These are phyloP conservation scores for Wolfiporia cocos DNA, from an alignment of 1,284 basidiomycete genomes.

Conservation along the genomic window DNA sequence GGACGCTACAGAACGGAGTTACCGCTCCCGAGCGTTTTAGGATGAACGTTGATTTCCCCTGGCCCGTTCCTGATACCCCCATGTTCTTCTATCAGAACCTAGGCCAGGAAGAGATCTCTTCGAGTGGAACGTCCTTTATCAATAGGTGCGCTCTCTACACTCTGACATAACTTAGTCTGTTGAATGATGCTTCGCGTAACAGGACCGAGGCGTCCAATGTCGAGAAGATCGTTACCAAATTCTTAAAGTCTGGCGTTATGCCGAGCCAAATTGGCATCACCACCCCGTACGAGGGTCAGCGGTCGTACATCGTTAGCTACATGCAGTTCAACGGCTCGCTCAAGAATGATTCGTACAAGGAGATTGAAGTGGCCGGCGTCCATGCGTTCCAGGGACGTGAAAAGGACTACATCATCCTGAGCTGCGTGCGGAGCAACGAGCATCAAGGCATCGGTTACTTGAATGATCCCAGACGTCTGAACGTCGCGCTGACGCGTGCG, in stretches of 20 bases:
- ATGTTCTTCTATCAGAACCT: constrained; percentile 99
- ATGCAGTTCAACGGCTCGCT: constrained; percentile 99
- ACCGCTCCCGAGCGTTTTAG: constrained; percentile 95
- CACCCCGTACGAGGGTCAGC: constrained; percentile 98
- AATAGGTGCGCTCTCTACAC: constrained; percentile 57
- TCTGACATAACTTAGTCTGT: constrained; percentile 12
- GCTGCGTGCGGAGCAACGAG: constrained; percentile 98
- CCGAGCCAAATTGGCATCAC: constrained; percentile 97
- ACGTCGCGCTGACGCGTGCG: constrained; percentile 95
- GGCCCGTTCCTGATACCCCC: constrained; percentile 97
- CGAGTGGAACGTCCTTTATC: constrained; percentile 96
- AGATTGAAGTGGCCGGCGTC: constrained; percentile 97
- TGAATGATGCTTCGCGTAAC: constrained; percentile 13
- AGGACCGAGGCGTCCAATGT: constrained; percentile 98
- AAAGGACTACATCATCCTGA: constrained; percentile 99
- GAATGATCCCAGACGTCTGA: constrained; percentile 94
- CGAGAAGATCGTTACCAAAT: constrained; percentile 99
- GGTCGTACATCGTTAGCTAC: constrained; percentile 98
- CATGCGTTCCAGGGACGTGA: constrained; percentile 99
- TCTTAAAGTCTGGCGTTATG: constrained; percentile 97
- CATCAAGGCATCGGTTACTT: constrained; percentile 99
- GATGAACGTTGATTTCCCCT: constrained; percentile 98
- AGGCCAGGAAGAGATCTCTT: constrained; percentile 98
- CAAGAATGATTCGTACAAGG: constrained; percentile 99
- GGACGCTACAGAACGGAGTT: constrained; percentile 97